Conservation (phyloP, 2,329 filamentous ascomycete genomes). For the Colletotrichum chrysophilum region DNA sequence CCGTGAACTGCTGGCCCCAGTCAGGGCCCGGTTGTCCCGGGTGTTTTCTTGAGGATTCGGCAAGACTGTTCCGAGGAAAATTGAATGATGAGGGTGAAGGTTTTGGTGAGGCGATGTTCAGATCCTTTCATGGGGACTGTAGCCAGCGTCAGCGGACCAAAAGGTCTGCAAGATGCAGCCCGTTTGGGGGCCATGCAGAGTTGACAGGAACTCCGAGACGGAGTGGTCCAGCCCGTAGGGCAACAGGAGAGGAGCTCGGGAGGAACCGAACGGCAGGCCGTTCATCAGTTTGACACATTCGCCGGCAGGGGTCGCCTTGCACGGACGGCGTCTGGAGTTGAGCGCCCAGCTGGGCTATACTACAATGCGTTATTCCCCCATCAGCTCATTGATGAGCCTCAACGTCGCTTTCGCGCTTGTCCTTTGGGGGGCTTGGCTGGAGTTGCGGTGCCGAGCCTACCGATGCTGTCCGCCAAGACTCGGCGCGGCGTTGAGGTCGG, state of each 20-base stretch:
- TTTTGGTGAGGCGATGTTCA: accelerated
- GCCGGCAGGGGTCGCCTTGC: conserved; percentile 1
- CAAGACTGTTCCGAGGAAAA: neutral
- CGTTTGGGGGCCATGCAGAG: neutral
- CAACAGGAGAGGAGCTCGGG: neutral
- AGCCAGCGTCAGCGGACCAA: neutral
- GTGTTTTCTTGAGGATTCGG: neutral
- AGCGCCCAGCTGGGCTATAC: neutral
- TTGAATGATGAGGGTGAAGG: neutral
- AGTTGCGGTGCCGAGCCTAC: neutral
- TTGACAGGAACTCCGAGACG: neutral
- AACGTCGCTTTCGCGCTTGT: neutral
- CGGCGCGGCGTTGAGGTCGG: neutral
- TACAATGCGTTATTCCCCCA: neutral
- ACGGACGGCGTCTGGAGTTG: neutral
- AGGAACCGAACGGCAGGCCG: neutral
- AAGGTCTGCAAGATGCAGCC: accelerated
- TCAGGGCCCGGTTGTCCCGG: neutral
- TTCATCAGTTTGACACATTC: conserved; percentile 1
- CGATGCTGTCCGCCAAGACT: neutral
- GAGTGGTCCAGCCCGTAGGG: neutral
- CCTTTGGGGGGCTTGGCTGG: neutral
- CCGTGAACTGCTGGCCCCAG: neutral
- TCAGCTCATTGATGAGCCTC: neutral
- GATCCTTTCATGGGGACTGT: neutral